phyloP scores from a whole-genome alignment of 2,329 filamentous ascomycete species.

The Fusarium incarnatum region DNA sequence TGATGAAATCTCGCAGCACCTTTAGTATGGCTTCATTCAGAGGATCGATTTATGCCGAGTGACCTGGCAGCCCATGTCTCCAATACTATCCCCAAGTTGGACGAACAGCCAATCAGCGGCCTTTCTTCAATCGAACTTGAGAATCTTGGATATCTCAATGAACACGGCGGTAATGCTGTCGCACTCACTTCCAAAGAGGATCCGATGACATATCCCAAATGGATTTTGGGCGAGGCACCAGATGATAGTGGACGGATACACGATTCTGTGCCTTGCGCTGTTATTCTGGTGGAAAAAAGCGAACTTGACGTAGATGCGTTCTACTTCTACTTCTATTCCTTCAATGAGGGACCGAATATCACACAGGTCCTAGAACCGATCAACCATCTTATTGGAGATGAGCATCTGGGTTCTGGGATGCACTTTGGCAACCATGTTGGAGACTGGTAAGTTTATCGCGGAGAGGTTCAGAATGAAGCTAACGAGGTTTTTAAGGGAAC shows the following conservation, averaged over 20 bases:
- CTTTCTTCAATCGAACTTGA: slow-evolving; percentile 44
- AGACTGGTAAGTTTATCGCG: slow-evolving; percentile 40
- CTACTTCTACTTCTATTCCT: slow-evolving; percentile 53
- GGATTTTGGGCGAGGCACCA: slow-evolving; percentile 46
- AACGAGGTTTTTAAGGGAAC: slow-evolving; percentile 28
- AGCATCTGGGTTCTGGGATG: slow-evolving; percentile 33
- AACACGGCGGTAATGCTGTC: slow-evolving; percentile 22
- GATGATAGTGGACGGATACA: slow-evolving; percentile 38
- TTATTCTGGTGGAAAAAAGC: slow-evolving; percentile 48
- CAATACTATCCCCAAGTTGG: slow-evolving; percentile 46
- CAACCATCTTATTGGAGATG: slow-evolving; percentile 32
- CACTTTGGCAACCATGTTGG: slow-evolving; percentile 50
- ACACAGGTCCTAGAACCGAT: slow-evolving; percentile 50
- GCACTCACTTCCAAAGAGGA: slow-evolving; percentile 48
- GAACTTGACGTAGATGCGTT: slow-evolving; percentile 48
- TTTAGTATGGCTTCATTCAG: slow-evolving; percentile 49
- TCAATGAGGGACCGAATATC: slow-evolving; percentile 49
- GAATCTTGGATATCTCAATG: slow-evolving; percentile 48
- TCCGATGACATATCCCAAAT: slow-evolving; percentile 41
- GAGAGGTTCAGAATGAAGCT: background rate
- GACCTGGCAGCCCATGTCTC: slow-evolving; percentile 48
- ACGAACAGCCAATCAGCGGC: slow-evolving; percentile 30
- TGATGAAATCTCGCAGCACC: slow-evolving; percentile 41
- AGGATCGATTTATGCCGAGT: slow-evolving; percentile 49
- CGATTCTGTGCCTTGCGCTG: slow-evolving; percentile 47